Evolutionary conservation across 306 rosid genomes (phyloP), one percentile per base, ranked within the genome.

Genomic region (Cicer pinnatifidum): DNA sequence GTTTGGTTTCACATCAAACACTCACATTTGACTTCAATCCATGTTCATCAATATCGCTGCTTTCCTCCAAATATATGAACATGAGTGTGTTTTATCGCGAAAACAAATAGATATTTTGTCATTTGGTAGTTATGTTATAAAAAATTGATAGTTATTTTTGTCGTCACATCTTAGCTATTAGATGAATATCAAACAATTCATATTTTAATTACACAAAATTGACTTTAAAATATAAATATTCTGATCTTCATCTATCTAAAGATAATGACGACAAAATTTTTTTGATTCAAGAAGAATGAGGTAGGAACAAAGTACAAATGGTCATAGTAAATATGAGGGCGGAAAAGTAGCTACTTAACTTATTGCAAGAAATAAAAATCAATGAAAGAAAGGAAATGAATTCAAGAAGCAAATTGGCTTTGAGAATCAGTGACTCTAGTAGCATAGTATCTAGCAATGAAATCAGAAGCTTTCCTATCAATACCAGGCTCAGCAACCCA

Each of bases 401-500:
- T 41, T 64, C 50, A 76, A 72, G 84, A 73, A 4, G 88, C 76
- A 53, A 79, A 72, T 71, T 83, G 84, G 74, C 57, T 39, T 5
- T 85, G 80, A 1, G 88, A 75, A 17, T 85, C 90, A 1, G 93
- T 81, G 70, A 87, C 89, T 11, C 91, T 84, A 4, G 78, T 7
- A 3, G 82, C 91, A 10, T 91, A 82, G 85, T 89, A 89, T 69
- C 82, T 84, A 37, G 88, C 85, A 72, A 91, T 91, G 87, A 89
- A 89, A 60, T 75, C 94, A 41, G 90, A 65, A 12, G 97, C 97
- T 71, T 82, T 89, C 13, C 85, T 82, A 67, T 91, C 97, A 62
- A 91, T 89, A 35, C 95, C 95, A 41, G 97, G 97, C 75, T 91
- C 97, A 1, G 89, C 92, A 35, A 85, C 72, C 90, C 92, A 91